These are phyloP conservation scores for Saccharomycopsis schoenii DNA, from an alignment of 805 yeast genomes.

Conservation along the genomic window DNA sequence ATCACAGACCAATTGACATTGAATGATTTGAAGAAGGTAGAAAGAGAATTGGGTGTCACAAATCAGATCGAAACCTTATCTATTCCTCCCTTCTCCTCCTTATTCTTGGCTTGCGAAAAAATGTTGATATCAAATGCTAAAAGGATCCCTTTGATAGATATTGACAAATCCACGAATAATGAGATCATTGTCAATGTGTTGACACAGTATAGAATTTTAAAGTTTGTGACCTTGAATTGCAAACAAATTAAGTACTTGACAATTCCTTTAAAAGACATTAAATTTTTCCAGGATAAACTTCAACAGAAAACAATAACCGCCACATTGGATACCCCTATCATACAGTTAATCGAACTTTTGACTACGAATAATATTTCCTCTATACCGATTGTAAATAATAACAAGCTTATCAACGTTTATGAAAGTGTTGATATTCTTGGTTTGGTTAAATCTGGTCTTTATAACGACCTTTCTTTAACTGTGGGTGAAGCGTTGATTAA, in stretches of 20 bases:
- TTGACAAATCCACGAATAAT: constrained; percentile 83
- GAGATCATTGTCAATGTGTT: constrained; percentile 92
- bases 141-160: constrained; percentile 89
- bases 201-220: constrained; percentile 91
- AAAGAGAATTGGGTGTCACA: constrained; percentile 68
- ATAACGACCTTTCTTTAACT: constrained; percentile 77
- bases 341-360: constrained; percentile 79
- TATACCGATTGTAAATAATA: constrained; percentile 79
- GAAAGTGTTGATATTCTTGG: constrained; percentile 94
- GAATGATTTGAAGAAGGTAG: constrained; percentile 79
- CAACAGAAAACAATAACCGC: constrained; percentile 57
- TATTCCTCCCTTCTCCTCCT: constrained; percentile 81
- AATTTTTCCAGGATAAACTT: constrained; percentile 45
- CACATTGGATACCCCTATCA: constrained; percentile 83
- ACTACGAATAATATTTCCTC: constrained; percentile 79
- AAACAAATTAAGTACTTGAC: constrained; percentile 81
- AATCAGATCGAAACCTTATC: constrained; percentile 77
- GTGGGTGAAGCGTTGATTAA: constrained; percentile 95
- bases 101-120: constrained; percentile 87
- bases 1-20: constrained; percentile 77
- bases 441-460: constrained; percentile 86
- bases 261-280: constrained; percentile 62
- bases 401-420: constrained; percentile 72
- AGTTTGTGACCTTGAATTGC: constrained; percentile 92
- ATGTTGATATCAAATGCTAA: constrained; percentile 86